These are phyloP conservation scores for Sindora glabra DNA, from an alignment of 306 rosid species.

Conservation along the genomic window DNA sequence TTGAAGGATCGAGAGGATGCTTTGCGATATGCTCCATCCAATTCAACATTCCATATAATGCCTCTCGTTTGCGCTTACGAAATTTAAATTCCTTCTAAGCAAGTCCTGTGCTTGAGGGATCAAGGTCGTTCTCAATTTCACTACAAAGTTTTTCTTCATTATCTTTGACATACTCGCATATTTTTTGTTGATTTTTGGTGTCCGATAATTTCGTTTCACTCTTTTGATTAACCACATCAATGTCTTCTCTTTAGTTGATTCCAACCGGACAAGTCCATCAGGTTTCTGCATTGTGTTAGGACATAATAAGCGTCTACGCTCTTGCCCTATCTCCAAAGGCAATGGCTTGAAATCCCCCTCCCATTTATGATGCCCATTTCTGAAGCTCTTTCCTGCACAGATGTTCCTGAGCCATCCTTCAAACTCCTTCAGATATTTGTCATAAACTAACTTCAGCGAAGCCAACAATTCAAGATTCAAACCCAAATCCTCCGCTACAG, in stretches of 20 bases:
- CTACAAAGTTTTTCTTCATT: slow-evolving; percentile 7
- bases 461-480: slow-evolving; percentile 30
- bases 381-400: slow-evolving; percentile 24
- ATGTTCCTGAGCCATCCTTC: slow-evolving; percentile 52
- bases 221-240: slow-evolving; percentile 18
- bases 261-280: slow-evolving; percentile 18
- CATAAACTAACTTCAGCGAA: slow-evolving; percentile 49
- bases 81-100: slow-evolving; percentile 22
- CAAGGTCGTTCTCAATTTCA: slow-evolving; percentile 4
- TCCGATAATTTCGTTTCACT: slow-evolving; percentile 18
- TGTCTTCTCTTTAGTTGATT: slow-evolving; percentile 16
- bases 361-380: slow-evolving; percentile 25
- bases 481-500: slow-evolving; percentile 45
- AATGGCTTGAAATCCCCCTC: slow-evolving; percentile 19
- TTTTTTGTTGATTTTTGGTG: slow-evolving; percentile 10
- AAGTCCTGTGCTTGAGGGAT: slow-evolving; percentile 10
- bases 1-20: slow-evolving; percentile 39
- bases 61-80: slow-evolving; percentile 58
- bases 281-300: slow-evolving; percentile 18
- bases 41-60: slow-evolving; percentile 51
- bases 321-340: slow-evolving; percentile 43
- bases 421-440: slow-evolving; percentile 54
- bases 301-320: slow-evolving; percentile 37
- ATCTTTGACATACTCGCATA: slow-evolving; percentile 16
- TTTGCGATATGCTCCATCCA: slow-evolving; percentile 57